These are phyloP conservation scores for Blastobotrys chiropterorum DNA, from an alignment of 805 yeast species.

Conservation along the genomic window DNA sequence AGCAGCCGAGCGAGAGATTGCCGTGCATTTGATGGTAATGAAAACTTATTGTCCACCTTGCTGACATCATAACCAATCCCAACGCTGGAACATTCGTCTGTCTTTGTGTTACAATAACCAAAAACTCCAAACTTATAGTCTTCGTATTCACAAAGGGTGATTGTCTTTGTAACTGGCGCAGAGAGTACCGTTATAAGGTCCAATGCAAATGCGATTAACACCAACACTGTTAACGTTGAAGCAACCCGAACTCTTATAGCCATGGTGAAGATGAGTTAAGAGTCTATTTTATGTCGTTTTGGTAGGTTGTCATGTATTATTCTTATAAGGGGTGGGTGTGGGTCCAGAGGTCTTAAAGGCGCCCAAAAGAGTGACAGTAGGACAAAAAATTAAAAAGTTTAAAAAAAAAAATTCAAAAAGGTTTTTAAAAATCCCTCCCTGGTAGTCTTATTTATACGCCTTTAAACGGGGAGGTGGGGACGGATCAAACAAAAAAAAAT, in stretches of 20 bases:
- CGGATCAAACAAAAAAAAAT: not conserved
- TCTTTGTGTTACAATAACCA: constrained; percentile 48
- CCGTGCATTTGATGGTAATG: constrained; percentile 55
- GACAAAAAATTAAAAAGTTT: not conserved
- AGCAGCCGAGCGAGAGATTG: constrained; percentile 53
- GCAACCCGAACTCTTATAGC: constrained; percentile 29
- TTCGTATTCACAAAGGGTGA: constrained; percentile 45
- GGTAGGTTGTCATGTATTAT: no score
- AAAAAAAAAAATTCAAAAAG: not conserved
- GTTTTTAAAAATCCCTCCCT: no score
- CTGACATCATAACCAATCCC: constrained; percentile 40
- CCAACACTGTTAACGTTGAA: constrained; percentile 33
- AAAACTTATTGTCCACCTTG: constrained; percentile 35
- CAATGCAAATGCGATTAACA: constrained; percentile 47
- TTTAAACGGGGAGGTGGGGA: not conserved
- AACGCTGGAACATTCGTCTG: constrained; percentile 35
- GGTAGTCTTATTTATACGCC: not conserved
- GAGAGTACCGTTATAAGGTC: constrained; percentile 56
- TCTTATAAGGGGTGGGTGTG: not conserved
- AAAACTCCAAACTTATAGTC: constrained; percentile 60
- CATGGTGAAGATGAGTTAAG: constrained; percentile 10
- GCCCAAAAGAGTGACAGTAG: not conserved
- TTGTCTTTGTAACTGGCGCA: constrained; percentile 47
- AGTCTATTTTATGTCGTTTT: no score
- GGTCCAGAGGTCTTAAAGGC: not conserved